These are phyloP conservation scores for Pythium guiyangense DNA, from an alignment of 352 stramenopile genomes.

Conservation along the genomic window DNA sequence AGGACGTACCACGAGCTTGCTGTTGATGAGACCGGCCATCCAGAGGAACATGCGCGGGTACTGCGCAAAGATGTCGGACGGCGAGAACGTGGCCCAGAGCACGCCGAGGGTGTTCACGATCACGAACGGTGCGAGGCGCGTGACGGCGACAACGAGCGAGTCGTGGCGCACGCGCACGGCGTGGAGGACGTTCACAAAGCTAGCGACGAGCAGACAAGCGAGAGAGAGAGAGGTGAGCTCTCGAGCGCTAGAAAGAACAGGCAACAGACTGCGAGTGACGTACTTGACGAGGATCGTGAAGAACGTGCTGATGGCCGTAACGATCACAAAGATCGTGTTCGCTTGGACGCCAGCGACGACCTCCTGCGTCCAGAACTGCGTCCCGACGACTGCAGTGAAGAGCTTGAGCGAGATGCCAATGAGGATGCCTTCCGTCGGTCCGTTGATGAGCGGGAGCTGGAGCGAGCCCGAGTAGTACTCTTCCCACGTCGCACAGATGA, in stretches of 20 bases:
- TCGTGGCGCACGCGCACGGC: constrained; percentile 63
- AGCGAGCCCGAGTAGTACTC: constrained; percentile 94
- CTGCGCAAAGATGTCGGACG: constrained; percentile 61
- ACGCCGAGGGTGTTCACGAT: constrained; percentile 65
- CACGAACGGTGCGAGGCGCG: constrained; percentile 69
- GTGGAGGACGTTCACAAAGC: constrained; percentile 65
- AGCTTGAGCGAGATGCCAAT: constrained; percentile 77
- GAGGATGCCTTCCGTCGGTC: constrained; percentile 95
- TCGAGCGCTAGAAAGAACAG: not conserved
- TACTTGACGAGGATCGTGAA: constrained; percentile 79
- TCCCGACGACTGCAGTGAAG: constrained; percentile 52
- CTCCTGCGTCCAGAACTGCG: constrained; percentile 71
- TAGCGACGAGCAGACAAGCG: constrained; percentile 14
- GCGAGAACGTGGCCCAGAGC: constrained; percentile 69
- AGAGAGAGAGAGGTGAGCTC: constrained; percentile 1
- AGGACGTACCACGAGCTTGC: constrained; percentile 75
- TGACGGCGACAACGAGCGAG: constrained; percentile 76
- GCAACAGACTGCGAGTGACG: constrained; percentile 14
- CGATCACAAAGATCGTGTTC: constrained; percentile 78
- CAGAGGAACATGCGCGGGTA: constrained; percentile 84
- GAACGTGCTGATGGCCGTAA: constrained; percentile 51
- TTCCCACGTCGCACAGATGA: constrained; percentile 88
- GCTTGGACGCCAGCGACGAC: constrained; percentile 60
- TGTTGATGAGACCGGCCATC: constrained; percentile 86
- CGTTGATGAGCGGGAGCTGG: constrained; percentile 95